A percentile compares a stretch with the other conserved stretches of the same genome.
Conservation (phyloP, 148 eudicot species). For the Vaccinium vitisidaea region DNA sequence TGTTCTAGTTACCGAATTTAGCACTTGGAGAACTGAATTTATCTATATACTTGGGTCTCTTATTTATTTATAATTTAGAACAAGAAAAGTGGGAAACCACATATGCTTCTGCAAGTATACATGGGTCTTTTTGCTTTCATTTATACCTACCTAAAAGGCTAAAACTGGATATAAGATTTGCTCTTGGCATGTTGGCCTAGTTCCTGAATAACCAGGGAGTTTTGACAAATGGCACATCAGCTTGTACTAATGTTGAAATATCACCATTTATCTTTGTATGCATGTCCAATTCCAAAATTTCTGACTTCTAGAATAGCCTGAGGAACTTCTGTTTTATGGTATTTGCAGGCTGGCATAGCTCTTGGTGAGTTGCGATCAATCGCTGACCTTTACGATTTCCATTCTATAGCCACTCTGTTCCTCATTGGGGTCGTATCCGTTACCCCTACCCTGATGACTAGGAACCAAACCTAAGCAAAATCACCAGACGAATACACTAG, state of each 20-base stretch:
- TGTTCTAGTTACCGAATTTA: too few species aligned
- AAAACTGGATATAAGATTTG: not conserved
- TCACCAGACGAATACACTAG: not conserved
- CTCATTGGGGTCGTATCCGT: slow-evolving; percentile 72
- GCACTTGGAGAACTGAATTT: not conserved
- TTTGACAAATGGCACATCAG: not conserved
- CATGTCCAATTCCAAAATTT: not conserved
- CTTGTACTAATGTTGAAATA: not conserved
- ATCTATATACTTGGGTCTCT: not conserved
- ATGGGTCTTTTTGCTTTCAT: not conserved
- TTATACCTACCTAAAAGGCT: too few species aligned
- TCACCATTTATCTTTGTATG: not conserved
- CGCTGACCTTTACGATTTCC: slow-evolving; percentile 80
- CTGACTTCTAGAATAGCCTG: not conserved
- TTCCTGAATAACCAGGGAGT: slow-evolving; percentile 2
- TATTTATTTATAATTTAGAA: not conserved
- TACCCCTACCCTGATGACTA: slow-evolving; percentile 75
- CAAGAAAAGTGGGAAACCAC: not conserved
- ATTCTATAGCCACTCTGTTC: slow-evolving; percentile 85
- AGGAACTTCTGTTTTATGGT: not conserved
- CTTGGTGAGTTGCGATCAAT: slow-evolving; percentile 83
- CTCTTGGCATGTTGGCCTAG: not conserved
- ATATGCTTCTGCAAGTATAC: not conserved
- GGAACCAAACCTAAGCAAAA: slow-evolving; percentile 40
- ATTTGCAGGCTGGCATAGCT: slow-evolving; percentile 81